These are phyloP conservation scores for Apophysomyces trapeziformis DNA, from an alignment of 371 early-diverging fungal genomes.

Conservation along the genomic window DNA sequence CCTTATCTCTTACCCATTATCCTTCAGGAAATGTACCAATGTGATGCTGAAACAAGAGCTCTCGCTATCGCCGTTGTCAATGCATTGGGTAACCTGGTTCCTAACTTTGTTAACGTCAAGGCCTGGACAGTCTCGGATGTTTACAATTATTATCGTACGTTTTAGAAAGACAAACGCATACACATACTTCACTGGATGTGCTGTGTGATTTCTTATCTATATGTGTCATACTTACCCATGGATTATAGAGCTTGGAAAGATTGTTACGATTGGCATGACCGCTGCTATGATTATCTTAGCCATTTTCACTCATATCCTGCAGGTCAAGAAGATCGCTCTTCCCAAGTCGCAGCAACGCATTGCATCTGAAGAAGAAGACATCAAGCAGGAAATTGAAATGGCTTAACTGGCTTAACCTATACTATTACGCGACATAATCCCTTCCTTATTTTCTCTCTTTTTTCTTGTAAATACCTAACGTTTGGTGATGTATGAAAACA, in stretches of 20 bases:
- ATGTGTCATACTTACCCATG: neutral
- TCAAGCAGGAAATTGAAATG: neutral
- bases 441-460: neutral
- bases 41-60: slow-evolving; percentile 37
- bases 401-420: neutral
- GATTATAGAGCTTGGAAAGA: slow-evolving; percentile 31
- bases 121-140: slow-evolving; percentile 32
- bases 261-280: slow-evolving; percentile 38
- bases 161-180: neutral
- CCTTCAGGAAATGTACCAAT: slow-evolving; percentile 31
- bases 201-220: neutral
- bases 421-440: neutral
- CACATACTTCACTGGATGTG: too few species aligned
- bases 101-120: slow-evolving; percentile 43
- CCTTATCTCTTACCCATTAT: neutral
- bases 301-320: slow-evolving; percentile 20
- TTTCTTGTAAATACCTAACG: too few species aligned
- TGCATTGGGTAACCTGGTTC: slow-evolving; percentile 41
- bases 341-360: slow-evolving; percentile 41
- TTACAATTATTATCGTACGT: neutral
- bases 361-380: slow-evolving; percentile 30
- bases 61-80: slow-evolving; percentile 46
- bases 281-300: slow-evolving; percentile 36
- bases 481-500: too few species aligned
- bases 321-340: slow-evolving; percentile 31